Evolutionary conservation across 805 yeast genomes (phyloP).

Genomic region (Saccharomyces jurei): DNA sequence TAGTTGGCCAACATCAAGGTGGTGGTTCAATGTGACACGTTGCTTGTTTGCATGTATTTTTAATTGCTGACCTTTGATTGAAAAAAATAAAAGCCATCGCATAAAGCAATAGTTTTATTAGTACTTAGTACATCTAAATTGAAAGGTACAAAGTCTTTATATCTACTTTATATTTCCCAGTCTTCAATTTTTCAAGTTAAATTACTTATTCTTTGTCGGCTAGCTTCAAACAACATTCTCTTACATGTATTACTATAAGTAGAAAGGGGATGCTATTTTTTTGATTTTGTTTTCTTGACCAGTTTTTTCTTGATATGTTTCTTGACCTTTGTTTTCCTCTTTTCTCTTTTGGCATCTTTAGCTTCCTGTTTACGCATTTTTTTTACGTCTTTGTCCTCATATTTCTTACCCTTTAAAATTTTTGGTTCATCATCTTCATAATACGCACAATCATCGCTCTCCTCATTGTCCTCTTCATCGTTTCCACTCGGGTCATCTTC

Average conservation of each 20-base stretch:
- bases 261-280: constrained; percentile 17
- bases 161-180: background rate
- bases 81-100: background rate
- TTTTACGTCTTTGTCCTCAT: constrained; percentile 71
- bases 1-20: constrained; percentile 42
- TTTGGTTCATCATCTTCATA: constrained; percentile 33
- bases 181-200: background rate
- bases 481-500: constrained; percentile 24
- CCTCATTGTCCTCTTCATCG: constrained; percentile 31
- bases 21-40: constrained; percentile 40
- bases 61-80: background rate
- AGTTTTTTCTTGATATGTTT: constrained; percentile 75
- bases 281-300: constrained; percentile 46
- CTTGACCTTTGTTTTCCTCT: constrained; percentile 73
- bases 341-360: constrained; percentile 72
- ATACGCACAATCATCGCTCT: constrained; percentile 28
- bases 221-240: background rate
- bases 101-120: background rate
- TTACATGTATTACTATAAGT: background rate
- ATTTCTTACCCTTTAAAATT: constrained; percentile 60
- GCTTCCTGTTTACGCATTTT: constrained; percentile 65
- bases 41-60: background rate
- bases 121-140: background rate
- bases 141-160: background rate
- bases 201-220: background rate